Evolutionary conservation across 495 filamentous ascomycete genomes (phyloP).

Genomic region (Pyrenula massariospora): DNA sequence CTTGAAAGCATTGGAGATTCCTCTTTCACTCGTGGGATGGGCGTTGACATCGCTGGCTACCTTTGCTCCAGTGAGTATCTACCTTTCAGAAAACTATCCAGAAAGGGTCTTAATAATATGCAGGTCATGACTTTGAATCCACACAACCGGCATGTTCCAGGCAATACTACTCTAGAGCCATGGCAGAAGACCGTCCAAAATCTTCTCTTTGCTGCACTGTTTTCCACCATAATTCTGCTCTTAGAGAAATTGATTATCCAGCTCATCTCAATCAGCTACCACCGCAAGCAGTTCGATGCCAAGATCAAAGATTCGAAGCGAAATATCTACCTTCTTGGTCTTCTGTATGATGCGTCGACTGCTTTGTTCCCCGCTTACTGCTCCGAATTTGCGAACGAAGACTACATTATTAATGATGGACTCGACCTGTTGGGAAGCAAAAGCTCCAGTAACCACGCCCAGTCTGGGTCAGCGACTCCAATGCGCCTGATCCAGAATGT

Average conservation of each 20-base stretch:
- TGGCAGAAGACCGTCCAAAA: conserved; percentile 57
- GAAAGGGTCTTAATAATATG: background rate
- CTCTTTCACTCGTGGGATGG: conserved; percentile 83
- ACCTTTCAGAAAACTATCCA: background rate
- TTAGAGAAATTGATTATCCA: conserved; percentile 78
- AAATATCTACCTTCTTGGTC: conserved; percentile 62
- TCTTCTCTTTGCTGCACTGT: conserved; percentile 63
- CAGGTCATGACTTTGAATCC: conserved; percentile 46
- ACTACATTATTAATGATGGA: conserved; percentile 77
- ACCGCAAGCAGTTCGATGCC: conserved; percentile 80
- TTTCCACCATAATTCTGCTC: conserved; percentile 66
- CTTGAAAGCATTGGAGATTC: conserved; percentile 67
- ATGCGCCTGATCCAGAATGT: conserved; percentile 65
- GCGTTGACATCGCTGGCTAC: conserved; percentile 65
- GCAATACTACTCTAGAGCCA: conserved; percentile 21
- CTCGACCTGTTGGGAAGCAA: conserved; percentile 32
- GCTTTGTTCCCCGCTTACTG: conserved; percentile 85
- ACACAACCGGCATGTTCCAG: conserved; percentile 10
- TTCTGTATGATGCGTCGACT: conserved; percentile 83
- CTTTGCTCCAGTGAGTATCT: conserved; percentile 49
- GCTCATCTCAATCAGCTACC: conserved; percentile 88
- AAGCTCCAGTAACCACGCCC: conserved; percentile 5
- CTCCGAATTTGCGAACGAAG: conserved; percentile 80
- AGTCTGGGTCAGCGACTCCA: conserved; percentile 55
- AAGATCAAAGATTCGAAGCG: conserved; percentile 84